Evolutionary conservation across 2,329 filamentous ascomycete genomes (phyloP).

Genomic region (Aspergillus sp.): DNA sequence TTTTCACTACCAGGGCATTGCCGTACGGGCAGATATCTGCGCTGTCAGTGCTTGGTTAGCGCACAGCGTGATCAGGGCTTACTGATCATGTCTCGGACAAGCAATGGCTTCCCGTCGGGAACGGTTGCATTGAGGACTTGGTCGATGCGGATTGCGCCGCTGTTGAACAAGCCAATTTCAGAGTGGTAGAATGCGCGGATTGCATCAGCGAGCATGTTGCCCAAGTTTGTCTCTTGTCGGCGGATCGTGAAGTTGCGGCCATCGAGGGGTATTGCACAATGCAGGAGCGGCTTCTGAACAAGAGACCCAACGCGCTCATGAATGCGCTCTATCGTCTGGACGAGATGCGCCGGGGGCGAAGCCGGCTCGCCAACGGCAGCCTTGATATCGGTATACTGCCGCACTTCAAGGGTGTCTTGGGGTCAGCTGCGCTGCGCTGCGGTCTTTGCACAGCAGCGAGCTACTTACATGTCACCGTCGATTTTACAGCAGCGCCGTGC

Average conservation of each 20-base stretch:
- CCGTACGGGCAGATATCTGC: constrained; percentile 30
- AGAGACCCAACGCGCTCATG: constrained; percentile 24
- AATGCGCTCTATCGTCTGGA: constrained; percentile 13
- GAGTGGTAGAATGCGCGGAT: constrained; percentile 30
- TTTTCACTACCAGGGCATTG: constrained; percentile 30
- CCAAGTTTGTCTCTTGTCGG: constrained; percentile 31
- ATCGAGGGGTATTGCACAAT: constrained; percentile 25
- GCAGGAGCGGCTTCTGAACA: constrained; percentile 25
- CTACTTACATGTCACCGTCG: constrained; percentile 9
- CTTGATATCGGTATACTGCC: constrained; percentile 22
- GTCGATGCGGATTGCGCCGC: constrained; percentile 31
- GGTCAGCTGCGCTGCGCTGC: not conserved
- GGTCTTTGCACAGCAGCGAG: not conserved
- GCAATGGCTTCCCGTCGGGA: constrained; percentile 16
- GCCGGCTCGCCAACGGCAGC: not conserved
- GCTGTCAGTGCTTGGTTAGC: not conserved
- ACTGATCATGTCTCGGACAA: constrained; percentile 29
- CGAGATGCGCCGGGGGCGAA: constrained; percentile 1
- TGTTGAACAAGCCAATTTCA: constrained; percentile 32
- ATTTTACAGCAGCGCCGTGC: not conserved
- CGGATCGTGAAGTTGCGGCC: constrained; percentile 25
- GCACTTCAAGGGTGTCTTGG: constrained; percentile 9
- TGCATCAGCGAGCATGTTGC: constrained; percentile 32
- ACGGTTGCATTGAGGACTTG: constrained; percentile 18
- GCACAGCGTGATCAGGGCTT: constrained; percentile 3